Evolutionary conservation across 805 yeast genomes (phyloP), one percentile per base, ranked within the genome.

Genomic region (Candida qinlingensis): DNA sequence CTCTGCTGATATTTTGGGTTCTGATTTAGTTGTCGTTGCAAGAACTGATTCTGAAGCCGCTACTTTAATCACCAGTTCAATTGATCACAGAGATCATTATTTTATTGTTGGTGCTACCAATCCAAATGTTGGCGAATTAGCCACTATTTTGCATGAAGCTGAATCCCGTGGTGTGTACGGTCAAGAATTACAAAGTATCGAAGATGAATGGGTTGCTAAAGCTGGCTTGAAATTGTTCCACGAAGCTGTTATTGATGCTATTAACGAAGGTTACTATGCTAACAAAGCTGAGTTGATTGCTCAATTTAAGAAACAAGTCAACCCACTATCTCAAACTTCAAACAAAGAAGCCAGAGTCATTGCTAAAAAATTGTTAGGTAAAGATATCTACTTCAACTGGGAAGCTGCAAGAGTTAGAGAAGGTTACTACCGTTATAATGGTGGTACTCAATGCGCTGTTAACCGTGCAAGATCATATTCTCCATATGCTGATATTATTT

Each of bases 21-120:
- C 90, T 40, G 90, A 90, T 64, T 77, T 92, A 64, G 72, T 92
- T 55, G 79, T 84, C 56, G 95, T 92, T 62, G 97, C 97, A 45
- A 83, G 98, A 75, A 90, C 97, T 37, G 98, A 92, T 70, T 88
- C 97, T 47, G 98, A 92, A 74, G 97, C 97, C 56, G 98, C 97
- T 42, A 92, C 97, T 46, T 78, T 92, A 65, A 76, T 92, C 65
- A 88, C 97, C 52, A 88, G 96, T 25, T 86, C 97, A 46, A 91
- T 92, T 62, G 98, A 92, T 70, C 81, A 77, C 71, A 81, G 98
- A 69, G 98, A 92, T 70, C 98, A 92, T 68, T 89, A 84, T 73
- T 92, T 87, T 68, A 76, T 92, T 60, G 80, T 85, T 58, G 98
- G 98, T 63, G 74, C 94, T 47, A 90, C 98, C 54, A 91, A 90